Conservation (phyloP, 352 stramenopile species). For the Globisporangium yorkense region DNA sequence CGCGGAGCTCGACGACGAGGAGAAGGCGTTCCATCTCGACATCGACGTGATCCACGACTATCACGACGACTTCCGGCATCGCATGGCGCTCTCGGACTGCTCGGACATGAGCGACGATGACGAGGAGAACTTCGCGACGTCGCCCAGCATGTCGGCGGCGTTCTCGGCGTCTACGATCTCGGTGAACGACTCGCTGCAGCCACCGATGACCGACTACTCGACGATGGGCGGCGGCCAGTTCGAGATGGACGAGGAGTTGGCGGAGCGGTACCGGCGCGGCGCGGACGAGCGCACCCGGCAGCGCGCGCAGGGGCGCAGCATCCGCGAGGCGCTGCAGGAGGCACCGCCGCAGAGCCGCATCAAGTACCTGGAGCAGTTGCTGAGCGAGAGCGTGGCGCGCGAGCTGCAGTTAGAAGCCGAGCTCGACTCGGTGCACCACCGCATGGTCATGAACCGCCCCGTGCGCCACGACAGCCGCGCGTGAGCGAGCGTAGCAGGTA, state of each 20-base stretch:
- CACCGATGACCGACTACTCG: slow-evolving; percentile 23
- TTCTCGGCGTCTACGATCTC: slow-evolving; percentile 16
- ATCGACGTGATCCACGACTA: slow-evolving; percentile 83
- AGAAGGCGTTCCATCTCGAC: slow-evolving; percentile 62
- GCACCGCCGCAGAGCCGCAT: slow-evolving; percentile 78
- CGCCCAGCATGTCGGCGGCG: slow-evolving; percentile 22
- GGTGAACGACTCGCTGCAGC: slow-evolving; percentile 24
- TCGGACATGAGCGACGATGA: slow-evolving; percentile 83
- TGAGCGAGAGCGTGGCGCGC: slow-evolving; percentile 76
- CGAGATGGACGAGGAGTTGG: slow-evolving; percentile 33
- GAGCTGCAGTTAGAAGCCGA: slow-evolving; percentile 82
- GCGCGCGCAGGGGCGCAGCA: slow-evolving; percentile 67
- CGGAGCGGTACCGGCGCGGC: slow-evolving; percentile 52
- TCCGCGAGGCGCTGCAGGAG: slow-evolving; percentile 69
- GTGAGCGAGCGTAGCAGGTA: neutral
- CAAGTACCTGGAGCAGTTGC: slow-evolving; percentile 83
- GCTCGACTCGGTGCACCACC: slow-evolving; percentile 60
- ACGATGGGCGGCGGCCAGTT: slow-evolving; percentile 9
- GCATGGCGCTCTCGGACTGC: slow-evolving; percentile 62
- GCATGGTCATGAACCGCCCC: slow-evolving; percentile 17
- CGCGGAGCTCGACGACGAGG: slow-evolving; percentile 41
- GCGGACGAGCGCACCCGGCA: slow-evolving; percentile 74
- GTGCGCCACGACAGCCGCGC: slow-evolving; percentile 11
- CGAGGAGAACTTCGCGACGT: slow-evolving; percentile 45
- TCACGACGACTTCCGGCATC: slow-evolving; percentile 56